Conservation (phyloP, 1,284 basidiomycete genomes). For the Rhodofomes roseus region DNA sequence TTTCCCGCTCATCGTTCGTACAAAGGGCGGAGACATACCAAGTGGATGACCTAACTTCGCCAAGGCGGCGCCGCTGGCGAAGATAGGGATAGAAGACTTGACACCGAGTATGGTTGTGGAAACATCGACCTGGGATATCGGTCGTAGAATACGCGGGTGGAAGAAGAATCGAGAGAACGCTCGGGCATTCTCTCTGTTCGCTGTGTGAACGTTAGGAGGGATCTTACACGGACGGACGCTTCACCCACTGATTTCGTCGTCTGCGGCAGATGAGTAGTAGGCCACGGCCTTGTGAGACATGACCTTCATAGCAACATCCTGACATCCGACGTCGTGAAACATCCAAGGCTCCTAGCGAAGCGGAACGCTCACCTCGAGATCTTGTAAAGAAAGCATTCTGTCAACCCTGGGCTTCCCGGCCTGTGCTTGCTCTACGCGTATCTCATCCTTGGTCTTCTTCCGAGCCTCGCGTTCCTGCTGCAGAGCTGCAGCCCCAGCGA, state of each 20-base stretch:
- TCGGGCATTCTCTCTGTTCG: constrained; percentile 59
- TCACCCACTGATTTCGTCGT: constrained; percentile 74
- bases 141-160: constrained; percentile 73
- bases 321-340: not conserved
- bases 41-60: constrained; percentile 89
- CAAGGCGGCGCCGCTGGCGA: constrained; percentile 84
- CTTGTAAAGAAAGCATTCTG: constrained; percentile 67
- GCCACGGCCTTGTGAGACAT: constrained; percentile 72
- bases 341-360: not conserved
- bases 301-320: constrained; percentile 58
- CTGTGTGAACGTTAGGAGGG: constrained; percentile 32
- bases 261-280: constrained; percentile 81
- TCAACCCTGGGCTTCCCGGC: constrained; percentile 61
- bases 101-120: constrained; percentile 77
- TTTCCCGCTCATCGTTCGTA: not conserved
- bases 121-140: constrained; percentile 67
- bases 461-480: constrained; percentile 36
- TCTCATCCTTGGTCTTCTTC: constrained; percentile 65
- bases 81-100: constrained; percentile 75
- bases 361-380: constrained; percentile 63
- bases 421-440: constrained; percentile 60
- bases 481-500: constrained; percentile 43
- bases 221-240: constrained; percentile 3
- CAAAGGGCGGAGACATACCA: constrained; percentile 30
- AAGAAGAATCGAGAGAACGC: constrained; percentile 84